Percentiles rank a stretch among this genome's conserved stretches.
Conservation (phyloP, 78 protist species). For the Chrysochromulina parva region DNA sequence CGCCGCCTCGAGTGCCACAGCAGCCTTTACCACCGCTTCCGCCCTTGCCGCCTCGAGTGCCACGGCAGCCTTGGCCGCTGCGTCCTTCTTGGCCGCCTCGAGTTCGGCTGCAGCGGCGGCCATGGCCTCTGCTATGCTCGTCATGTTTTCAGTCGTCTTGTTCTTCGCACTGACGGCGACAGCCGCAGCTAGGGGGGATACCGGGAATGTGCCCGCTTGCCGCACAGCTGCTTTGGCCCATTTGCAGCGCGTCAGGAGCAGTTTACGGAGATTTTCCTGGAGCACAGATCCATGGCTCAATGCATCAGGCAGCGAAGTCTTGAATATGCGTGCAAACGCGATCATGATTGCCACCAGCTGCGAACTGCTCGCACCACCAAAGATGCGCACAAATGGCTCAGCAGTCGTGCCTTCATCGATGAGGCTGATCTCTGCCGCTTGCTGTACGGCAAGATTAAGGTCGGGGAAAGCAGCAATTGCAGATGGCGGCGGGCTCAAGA, state of each 20-base stretch:
- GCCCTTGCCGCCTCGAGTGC: no score
- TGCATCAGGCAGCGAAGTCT: not conserved
- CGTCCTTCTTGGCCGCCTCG: no score
- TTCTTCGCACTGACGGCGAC: no score
- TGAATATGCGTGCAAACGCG: not conserved
- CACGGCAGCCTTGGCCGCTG: no score
- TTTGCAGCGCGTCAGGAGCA: not conserved
- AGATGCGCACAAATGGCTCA: not conserved
- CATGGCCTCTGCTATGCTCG: no score
- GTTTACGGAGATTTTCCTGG: not conserved
- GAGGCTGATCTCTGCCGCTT: not conserved
- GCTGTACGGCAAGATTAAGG: not conserved
- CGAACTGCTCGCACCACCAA: not conserved
- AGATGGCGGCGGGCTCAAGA: not conserved
- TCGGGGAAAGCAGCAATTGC: not conserved
- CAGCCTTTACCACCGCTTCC: no score
- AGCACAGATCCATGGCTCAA: not conserved
- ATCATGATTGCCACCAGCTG: not conserved
- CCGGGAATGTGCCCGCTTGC: no score
- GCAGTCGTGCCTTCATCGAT: not conserved
- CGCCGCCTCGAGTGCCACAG: no score
- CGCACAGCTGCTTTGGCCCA: no score
- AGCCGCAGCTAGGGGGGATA: no score
- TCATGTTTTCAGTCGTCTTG: no score
- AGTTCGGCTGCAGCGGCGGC: no score